These are phyloP conservation scores for Monosporascus sp. DNA, from an alignment of 2,329 filamentous ascomycete genomes.

Conservation along the genomic window DNA sequence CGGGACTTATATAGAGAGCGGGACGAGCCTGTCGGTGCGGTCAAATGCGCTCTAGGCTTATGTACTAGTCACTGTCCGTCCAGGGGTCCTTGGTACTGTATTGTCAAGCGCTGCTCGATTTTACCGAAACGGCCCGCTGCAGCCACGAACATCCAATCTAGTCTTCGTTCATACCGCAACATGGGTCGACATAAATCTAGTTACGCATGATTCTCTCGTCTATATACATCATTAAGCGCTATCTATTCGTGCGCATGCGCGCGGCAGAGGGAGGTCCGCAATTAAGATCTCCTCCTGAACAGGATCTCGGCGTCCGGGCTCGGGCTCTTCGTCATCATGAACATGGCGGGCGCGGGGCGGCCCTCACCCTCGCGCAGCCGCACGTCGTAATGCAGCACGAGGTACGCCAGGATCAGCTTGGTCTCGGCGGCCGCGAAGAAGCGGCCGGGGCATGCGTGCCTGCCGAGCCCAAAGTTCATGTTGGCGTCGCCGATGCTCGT, in stretches of 20 bases:
- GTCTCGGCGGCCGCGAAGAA: slow-evolving; percentile 42
- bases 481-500: slow-evolving; percentile 32
- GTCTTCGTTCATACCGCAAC: too few relatives aligned
- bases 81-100: too few relatives aligned
- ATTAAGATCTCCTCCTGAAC: slow-evolving; percentile 13
- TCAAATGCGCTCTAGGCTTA: too few relatives aligned
- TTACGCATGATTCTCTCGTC: too few relatives aligned
- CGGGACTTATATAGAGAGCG: too few relatives aligned
- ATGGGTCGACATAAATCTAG: too few relatives aligned
- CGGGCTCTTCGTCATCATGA: slow-evolving; percentile 30
- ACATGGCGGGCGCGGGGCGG: slow-evolving; percentile 23
- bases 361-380: slow-evolving; percentile 23
- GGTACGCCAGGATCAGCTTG: slow-evolving; percentile 37
- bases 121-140: too few relatives aligned
- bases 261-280: not conserved
- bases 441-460: slow-evolving; percentile 37
- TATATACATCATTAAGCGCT: too few relatives aligned
- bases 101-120: too few relatives aligned
- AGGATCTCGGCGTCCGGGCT: slow-evolving; percentile 25
- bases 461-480: slow-evolving; percentile 33
- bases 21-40: too few relatives aligned
- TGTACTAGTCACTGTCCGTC: too few relatives aligned
- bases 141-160: too few relatives aligned
- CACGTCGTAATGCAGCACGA: slow-evolving; percentile 37
- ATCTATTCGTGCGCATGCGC: not conserved